These are phyloP conservation scores for Larix kaempferi DNA, from an alignment of 75 land plant species.

Conservation along the genomic window DNA sequence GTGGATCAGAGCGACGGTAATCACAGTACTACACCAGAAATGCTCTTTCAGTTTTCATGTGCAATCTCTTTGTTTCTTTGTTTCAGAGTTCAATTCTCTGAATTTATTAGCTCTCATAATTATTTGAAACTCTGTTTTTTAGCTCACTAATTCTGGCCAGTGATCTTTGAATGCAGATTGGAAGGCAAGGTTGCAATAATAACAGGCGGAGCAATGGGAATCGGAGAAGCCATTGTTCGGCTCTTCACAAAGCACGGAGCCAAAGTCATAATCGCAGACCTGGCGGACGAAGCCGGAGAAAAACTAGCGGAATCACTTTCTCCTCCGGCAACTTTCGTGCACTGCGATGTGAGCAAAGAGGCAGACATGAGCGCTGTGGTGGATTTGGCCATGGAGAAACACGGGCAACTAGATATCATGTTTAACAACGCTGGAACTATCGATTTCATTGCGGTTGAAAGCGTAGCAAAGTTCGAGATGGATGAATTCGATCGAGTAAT, in stretches of 20 bases:
- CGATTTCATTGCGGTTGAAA: conserved; percentile 18
- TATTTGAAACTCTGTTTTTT: too few relatives aligned
- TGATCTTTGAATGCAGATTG: conserved; percentile 18
- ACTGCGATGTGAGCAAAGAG: conserved; percentile 52
- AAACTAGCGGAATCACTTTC: conserved; percentile 33
- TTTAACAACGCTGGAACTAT: conserved; percentile 57
- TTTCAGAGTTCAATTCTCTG: too few relatives aligned
- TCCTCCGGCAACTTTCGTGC: conserved; percentile 32
- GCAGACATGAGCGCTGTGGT: conserved; percentile 34
- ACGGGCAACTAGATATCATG: conserved; percentile 52
- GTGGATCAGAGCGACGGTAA: too few relatives aligned
- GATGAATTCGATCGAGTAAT: conserved; percentile 47
- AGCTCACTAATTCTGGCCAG: too few relatives aligned
- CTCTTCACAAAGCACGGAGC: conserved; percentile 47
- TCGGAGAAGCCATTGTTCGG: conserved; percentile 43
- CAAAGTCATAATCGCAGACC: conserved; percentile 44
- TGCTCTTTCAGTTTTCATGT: too few relatives aligned
- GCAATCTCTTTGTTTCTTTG: too few relatives aligned
- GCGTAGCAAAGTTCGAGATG: conserved; percentile 42
- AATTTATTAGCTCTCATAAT: too few relatives aligned
- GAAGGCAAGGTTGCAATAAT: conserved; percentile 59
- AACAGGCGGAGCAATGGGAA: conserved; percentile 63
- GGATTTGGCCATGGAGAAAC: conserved; percentile 29
- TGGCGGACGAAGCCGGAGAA: conserved; percentile 24
- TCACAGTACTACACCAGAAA: too few relatives aligned